These are phyloP conservation scores for Microdochium trichocladiopsis DNA, from an alignment of 2,329 filamentous ascomycete genomes.

Conservation along the genomic window DNA sequence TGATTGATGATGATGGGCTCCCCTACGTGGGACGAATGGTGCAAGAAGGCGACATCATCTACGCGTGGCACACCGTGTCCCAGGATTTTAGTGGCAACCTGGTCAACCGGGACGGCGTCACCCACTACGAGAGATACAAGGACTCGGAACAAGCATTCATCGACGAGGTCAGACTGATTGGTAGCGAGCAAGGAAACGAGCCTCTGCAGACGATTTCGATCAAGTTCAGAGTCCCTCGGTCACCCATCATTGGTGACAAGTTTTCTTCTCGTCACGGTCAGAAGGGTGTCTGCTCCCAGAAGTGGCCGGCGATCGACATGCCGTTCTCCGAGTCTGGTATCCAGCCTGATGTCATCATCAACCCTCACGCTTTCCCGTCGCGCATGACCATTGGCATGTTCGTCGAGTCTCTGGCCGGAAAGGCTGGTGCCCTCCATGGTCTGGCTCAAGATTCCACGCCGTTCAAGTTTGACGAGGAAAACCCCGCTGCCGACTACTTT, in stretches of 20 bases:
- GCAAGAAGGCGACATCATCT: constrained; percentile 75
- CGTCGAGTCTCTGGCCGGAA: constrained; percentile 92
- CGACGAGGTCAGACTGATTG: constrained; percentile 87
- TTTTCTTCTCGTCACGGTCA: constrained; percentile 98
- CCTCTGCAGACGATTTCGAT: constrained; percentile 83
- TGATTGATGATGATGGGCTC: constrained; percentile 81
- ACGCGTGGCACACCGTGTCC: constrained; percentile 83
- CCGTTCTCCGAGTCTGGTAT: constrained; percentile 96
- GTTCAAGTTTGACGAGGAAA: constrained; percentile 87
- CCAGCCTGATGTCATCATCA: constrained; percentile 97
- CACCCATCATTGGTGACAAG: constrained; percentile 94
- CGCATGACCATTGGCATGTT: constrained; percentile 99
- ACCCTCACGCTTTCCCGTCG: constrained; percentile 97
- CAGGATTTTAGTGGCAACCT: constrained; percentile 72
- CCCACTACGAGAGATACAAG: constrained; percentile 90
- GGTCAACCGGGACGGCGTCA: constrained; percentile 78
- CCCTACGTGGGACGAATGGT: constrained; percentile 74
- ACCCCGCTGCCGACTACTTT: constrained; percentile 91
- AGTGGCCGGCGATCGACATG: constrained; percentile 92
- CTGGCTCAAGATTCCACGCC: constrained; percentile 94
- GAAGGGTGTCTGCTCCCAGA: constrained; percentile 93
- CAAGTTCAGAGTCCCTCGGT: constrained; percentile 86
- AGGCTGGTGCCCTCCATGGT: constrained; percentile 88
- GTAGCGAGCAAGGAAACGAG: constrained; percentile 74
- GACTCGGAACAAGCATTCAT: constrained; percentile 82